phyloP scores from a whole-genome alignment of 495 filamentous ascomycete species.

The Opeltia flavorubescens region DNA sequence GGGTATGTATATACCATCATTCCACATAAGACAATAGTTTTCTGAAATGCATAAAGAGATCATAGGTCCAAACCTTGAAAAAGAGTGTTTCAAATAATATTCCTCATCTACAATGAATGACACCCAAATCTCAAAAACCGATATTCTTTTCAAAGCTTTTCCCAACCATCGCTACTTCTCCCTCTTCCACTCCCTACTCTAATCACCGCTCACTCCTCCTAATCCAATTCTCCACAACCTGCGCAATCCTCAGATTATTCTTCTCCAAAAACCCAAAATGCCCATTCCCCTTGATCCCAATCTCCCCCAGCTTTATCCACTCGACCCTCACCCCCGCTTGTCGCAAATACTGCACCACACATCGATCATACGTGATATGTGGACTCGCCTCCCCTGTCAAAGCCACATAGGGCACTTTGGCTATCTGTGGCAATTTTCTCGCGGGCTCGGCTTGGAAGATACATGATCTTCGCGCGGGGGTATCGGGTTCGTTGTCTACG shows the following conservation, averaged over 20 bases:
- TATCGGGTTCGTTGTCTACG: not conserved
- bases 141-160: too few relatives aligned
- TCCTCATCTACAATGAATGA: too few relatives aligned
- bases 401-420: conserved; percentile 13
- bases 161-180: too few relatives aligned
- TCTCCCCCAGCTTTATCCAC: conserved; percentile 11
- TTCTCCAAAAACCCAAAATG: conserved; percentile 19
- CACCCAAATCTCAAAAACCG: too few relatives aligned
- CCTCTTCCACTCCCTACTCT: too few relatives aligned
- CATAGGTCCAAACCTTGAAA: too few relatives aligned
- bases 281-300: conserved; percentile 18
- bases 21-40: too few relatives aligned
- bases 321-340: conserved; percentile 17
- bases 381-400: conserved; percentile 17
- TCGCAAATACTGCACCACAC: conserved; percentile 13
- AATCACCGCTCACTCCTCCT: not conserved
- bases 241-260: conserved; percentile 22
- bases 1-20: too few relatives aligned
- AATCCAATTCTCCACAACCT: conserved; percentile 28
- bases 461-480: conserved; percentile 17
- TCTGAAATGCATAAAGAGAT: too few relatives aligned
- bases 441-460: conserved; percentile 29
- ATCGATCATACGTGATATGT: conserved; percentile 19
- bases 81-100: too few relatives aligned
- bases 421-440: conserved; percentile 16